Base-by-base conservation (phyloP, 2,329 filamentous ascomycete genomes). In the Ophiocordyceps australis region DNA sequence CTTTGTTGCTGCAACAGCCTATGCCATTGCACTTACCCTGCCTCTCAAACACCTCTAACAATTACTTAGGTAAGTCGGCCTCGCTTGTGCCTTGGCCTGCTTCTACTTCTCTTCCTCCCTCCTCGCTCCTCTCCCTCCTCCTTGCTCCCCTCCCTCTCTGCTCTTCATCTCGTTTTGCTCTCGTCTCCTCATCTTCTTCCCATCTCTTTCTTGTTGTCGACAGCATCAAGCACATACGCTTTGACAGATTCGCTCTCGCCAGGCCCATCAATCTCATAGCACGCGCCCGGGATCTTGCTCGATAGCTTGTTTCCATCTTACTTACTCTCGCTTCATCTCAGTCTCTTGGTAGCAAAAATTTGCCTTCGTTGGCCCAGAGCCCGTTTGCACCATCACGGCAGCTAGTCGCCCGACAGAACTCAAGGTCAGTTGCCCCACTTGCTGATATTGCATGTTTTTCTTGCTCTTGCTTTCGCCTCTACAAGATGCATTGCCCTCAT, bases 291-390 rank as follows among this genome's bases (percentile, higher is more conserved):
- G n/a, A 59, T 59, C 55, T 67, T 66, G 63, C 59, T 64, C 49
- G 54, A 58, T 65, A 66, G 57, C 59, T 63, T 50, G 57, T 56
- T n/a, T 58, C 59, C 57, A 63, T 65, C 56, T 60, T 61, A 59
- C 55, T 61, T 58, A 59, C 53, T 52, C 56, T 65, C 59, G 55
- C 60, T 67, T 62, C 54, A 57, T 56, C 45, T 51, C 53, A 53
- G 46, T 49, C 48, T 51, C 54, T 57, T 63, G 61, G 59, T 57
- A 57, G 49, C 54, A 52, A 49, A n/a, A 52, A 51, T 54, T 50
- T 50, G 42, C 43, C 47, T 38, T 47, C 36, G 37, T 42, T 41
- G 42, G 40, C 41, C 34, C 30, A 35, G 38, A 38, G 28, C 41
- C 40, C 40, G 38, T 37, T 35, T 38, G 32, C 33, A 29, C 30